Evolutionary conservation across 192 early-diverging fungal species (phyloP), one percentile per base, ranked within the genome.

Genomic region (Coemansia sp.): DNA sequence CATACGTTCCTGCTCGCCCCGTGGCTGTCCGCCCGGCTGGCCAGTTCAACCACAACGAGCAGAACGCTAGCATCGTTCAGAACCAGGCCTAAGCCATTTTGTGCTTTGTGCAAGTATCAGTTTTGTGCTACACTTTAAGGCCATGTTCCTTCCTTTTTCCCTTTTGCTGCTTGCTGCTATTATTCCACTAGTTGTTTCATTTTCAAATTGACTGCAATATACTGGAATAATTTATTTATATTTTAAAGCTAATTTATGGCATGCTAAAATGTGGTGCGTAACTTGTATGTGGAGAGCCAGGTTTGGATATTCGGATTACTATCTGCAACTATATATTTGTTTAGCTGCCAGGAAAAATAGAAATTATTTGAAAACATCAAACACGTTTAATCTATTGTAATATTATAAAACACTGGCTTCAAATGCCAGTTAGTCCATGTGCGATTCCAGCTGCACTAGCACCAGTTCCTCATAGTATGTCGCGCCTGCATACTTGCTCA

Each of bases 41-140:
- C 27, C 24, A 50, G 29, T 22, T 38, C 61, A 69, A 69, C 64
- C 62, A 73, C 76, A 73, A 79, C 49, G 39, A 35, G 45, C 76
- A 73, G 76, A 37, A 66, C n/a, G 76, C 69, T 26, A 61, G 60
- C 61, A 79, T 79, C 57, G 67, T 79, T 38, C 76, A 79, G 76
- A 73, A 73, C 71, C 76, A 73, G 64, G 59, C 49, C 48, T 79
- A 79, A 70, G 9, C 19, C 18, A 14, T 50, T 6, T 6, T 13
- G 12, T 45, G 16, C 22, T 22, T 22, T 16, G 14, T n/a, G 41
- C 41, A 45, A 45, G 41, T 45, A n/a, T 16, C 41, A 45, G 39
- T 45, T 45, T 14, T 45, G 41, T 45, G 41, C 3, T 45, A n/a
- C 41, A 45, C 24, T 11, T 9, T 2, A 27, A 22, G 22, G 19